Base-by-base conservation (phyloP, 805 yeast species). In the Komagataella kurtzmanii region DNA sequence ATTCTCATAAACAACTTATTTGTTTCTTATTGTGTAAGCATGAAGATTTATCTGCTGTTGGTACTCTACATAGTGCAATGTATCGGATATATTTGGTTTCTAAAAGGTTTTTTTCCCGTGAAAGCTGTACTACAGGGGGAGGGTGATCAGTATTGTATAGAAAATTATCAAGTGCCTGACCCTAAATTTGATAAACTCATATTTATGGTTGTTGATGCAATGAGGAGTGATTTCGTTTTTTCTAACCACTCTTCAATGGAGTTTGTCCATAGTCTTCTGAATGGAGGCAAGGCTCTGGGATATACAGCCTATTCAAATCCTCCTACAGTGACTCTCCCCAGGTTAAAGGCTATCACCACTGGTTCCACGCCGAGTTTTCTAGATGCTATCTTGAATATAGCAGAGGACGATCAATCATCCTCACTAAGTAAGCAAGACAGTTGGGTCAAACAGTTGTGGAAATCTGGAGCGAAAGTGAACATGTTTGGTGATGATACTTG, bases 401-500 rank as follows among this genome's bases (percentile, higher is more conserved):
- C 96, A 2, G 98, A 93, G 57, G 93, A 84, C 47, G 95, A 88
- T 55, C 81, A 81, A 44, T 69, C 79, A 1, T 76, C 89, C 0
- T 77, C 81, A 2, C 63, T 90, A 48, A 74, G 78, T 0, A 77
- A 75, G 49, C 95, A 85, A 56, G 99, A 93, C 63, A 85, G 93
- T 24, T 89, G 97, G 97, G 63, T 90, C 7, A 72, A 72, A 43
- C 98, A 93, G 61, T 72, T 89, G 66, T 17, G 48, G 47, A 61
- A 61, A 3, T 18, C 19, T 8, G 64, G 63, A 24, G 73, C 73
- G 61, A 71, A 61, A 18, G 69, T 93, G 24, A 85, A 89, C 61
- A 87, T 93, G 77, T 91, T 77, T 69, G 99, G 99, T 36, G 99
- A 93, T 65, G 99, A 93, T 62, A 93, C 99, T 1, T 93, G 99